Evolutionary conservation across 2,329 filamentous ascomycete genomes (phyloP).

Genomic region (Rhinocladiella mackenziei): DNA sequence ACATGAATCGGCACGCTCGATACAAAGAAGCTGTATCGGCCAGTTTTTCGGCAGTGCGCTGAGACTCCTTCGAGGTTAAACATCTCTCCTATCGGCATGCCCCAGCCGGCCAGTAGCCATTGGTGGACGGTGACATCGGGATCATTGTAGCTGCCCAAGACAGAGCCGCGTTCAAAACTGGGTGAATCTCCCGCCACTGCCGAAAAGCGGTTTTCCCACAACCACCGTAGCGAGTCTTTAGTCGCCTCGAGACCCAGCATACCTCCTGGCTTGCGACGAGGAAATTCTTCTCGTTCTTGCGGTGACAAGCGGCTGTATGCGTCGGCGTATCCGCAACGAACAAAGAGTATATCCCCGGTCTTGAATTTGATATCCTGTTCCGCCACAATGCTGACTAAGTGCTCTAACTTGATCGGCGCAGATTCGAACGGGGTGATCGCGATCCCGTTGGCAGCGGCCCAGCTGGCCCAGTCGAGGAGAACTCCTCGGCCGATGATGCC

Average conservation of each 20-base stretch:
- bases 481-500: neutral
- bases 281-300: conserved; percentile 30
- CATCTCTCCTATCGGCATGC: conserved; percentile 27
- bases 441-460: neutral
- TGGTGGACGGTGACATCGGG: conserved; percentile 8
- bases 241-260: conserved; percentile 38
- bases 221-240: conserved; percentile 32
- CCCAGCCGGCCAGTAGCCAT: conserved; percentile 27
- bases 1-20: conserved; percentile 32
- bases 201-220: conserved; percentile 34
- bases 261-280: conserved; percentile 50
- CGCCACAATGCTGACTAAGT: neutral
- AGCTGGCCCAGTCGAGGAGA: neutral
- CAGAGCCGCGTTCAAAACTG: conserved; percentile 25
- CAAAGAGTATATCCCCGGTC: neutral
- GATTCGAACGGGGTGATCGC: neutral
- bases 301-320: neutral
- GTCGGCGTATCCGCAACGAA: neutral
- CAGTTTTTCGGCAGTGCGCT: conserved; percentile 32
- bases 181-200: conserved; percentile 33
- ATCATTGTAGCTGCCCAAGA: neutral
- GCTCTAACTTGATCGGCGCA: neutral
- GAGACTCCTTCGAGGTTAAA: conserved; percentile 39
- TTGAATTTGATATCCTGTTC: neutral
- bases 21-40: conserved; percentile 45